Evolutionary conservation across 1,284 basidiomycete genomes (phyloP).

Genomic region (Trametes hirsuta): DNA sequence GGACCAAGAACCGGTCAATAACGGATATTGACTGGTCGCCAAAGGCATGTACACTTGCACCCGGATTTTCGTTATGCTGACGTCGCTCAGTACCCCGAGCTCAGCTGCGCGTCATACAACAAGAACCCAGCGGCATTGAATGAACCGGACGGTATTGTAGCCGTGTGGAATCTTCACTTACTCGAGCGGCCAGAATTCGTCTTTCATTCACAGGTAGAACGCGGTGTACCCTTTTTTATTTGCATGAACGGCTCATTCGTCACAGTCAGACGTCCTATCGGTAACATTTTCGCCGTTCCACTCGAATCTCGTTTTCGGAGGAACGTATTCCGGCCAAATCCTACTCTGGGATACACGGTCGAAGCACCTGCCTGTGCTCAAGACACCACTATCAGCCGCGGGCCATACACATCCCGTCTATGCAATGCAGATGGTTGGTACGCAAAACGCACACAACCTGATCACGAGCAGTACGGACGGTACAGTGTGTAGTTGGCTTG

Average conservation of each 20-base stretch:
- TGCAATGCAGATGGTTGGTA: slow-evolving; percentile 96
- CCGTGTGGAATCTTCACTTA: slow-evolving; percentile 97
- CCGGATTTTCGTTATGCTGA: not conserved
- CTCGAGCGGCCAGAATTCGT: slow-evolving; percentile 96
- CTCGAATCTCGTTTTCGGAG: slow-evolving; percentile 95
- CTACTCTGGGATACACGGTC: slow-evolving; percentile 98
- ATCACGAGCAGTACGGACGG: slow-evolving; percentile 97
- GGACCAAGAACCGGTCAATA: slow-evolving; percentile 89
- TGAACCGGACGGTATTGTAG: slow-evolving; percentile 95
- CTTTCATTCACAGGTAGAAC: slow-evolving; percentile 90
- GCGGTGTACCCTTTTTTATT: slow-evolving; percentile 1
- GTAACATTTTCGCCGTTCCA: slow-evolving; percentile 98
- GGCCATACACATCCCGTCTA: slow-evolving; percentile 99
- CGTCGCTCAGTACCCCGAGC: slow-evolving; percentile 82
- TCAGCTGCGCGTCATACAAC: slow-evolving; percentile 95
- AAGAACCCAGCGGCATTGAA: slow-evolving; percentile 91
- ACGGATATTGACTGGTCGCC: slow-evolving; percentile 98
- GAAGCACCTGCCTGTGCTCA: slow-evolving; percentile 93
- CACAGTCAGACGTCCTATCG: slow-evolving; percentile 93
- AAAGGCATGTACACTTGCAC: slow-evolving; percentile 59
- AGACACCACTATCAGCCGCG: slow-evolving; percentile 92
- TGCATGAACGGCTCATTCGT: slow-evolving; percentile 14
- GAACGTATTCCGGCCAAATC: slow-evolving; percentile 98
- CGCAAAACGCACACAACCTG: slow-evolving; percentile 97
- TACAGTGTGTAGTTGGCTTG: slow-evolving; percentile 95